Evolutionary conservation across 2,329 filamentous ascomycete species (phyloP), one percentile per base, ranked within the genome.

Genomic region (Phyllachora maydis): DNA sequence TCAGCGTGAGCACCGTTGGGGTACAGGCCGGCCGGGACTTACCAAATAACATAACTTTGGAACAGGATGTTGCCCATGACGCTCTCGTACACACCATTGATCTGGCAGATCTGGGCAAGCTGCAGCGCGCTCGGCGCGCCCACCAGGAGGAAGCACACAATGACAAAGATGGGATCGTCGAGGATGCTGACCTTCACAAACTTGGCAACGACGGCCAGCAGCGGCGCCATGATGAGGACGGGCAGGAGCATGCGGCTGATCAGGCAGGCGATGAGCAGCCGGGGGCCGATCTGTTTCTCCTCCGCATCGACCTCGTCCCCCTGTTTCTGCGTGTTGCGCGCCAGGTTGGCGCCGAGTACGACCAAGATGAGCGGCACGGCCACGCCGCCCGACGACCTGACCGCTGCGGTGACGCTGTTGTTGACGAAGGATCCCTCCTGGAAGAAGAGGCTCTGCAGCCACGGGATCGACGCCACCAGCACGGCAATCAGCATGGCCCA

Each of bases 401-500:
- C 65, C 11, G 88, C 88, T 24, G 75, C 73, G 7, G 83, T 93
- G 26, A 93, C 76, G 16, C 82, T 92, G 50, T 91, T 95, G 45
- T 76, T 74, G 36, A 98, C 54, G 39, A 98, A 92, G 0, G 82
- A 82, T 11, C 78, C 85, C 18, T 82, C 69, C 24, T 71, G 60
- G 49, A 95, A 98, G 54, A 98, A 93, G 11, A 88, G 52, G 19
- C 60, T 56, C 45, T 98, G 85, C 6, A 98, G 61, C 1, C 55
- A 41, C 0, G 88, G 88, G 5, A 93, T 65, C 1, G 82, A 91
- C 3, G 88, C 88, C 5, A 98, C 77, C 23, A 92, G 51, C 21
- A 95, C 72, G n/a, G 88, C 79, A 18, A 71, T 56, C 16, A 95
- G 54, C 88, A 98, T 95, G 15, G 88, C 83, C 82, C 83, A 95